Conservation (phyloP, 2,329 filamentous ascomycete genomes). For the Colletotrichum musae region DNA sequence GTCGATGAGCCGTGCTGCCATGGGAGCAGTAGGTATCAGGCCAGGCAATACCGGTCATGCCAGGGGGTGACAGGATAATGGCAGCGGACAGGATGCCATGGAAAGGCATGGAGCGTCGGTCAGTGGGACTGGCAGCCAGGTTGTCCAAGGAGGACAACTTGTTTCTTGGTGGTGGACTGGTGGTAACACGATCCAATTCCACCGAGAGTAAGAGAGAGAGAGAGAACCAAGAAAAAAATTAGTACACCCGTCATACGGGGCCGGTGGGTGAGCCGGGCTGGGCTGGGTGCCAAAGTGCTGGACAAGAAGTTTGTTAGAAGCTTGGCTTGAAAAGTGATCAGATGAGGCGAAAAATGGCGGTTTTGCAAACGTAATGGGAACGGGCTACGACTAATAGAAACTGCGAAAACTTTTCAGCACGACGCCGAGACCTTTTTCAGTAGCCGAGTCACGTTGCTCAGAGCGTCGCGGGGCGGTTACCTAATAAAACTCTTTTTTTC, state of each 20-base stretch:
- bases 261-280: conserved; percentile 23
- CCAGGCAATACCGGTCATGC: too few species aligned
- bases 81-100: too few species aligned
- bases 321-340: conserved; percentile 34
- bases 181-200: conserved; percentile 5
- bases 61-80: too few species aligned
- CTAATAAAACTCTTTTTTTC: not conserved
- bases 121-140: not conserved
- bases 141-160: not conserved
- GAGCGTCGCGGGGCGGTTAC: conserved; percentile 8
- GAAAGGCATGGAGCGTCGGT: not conserved
- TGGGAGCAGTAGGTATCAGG: too few species aligned
- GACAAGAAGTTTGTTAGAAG: conserved; percentile 17
- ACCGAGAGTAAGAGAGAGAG: not conserved
- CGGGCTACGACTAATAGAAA: conserved; percentile 40
- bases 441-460: conserved; percentile 27
- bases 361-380: conserved; percentile 49
- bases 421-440: conserved; percentile 28
- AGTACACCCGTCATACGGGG: conserved; percentile 7
- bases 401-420: conserved; percentile 35
- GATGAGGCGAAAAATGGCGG: conserved; percentile 40
- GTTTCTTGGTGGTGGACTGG: conserved; percentile 4
- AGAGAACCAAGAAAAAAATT: not conserved
- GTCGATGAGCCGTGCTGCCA: too few species aligned
- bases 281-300: conserved; percentile 10